Conservation (phyloP, 2,329 filamentous ascomycete species). For the Bipolaris oryzae region DNA sequence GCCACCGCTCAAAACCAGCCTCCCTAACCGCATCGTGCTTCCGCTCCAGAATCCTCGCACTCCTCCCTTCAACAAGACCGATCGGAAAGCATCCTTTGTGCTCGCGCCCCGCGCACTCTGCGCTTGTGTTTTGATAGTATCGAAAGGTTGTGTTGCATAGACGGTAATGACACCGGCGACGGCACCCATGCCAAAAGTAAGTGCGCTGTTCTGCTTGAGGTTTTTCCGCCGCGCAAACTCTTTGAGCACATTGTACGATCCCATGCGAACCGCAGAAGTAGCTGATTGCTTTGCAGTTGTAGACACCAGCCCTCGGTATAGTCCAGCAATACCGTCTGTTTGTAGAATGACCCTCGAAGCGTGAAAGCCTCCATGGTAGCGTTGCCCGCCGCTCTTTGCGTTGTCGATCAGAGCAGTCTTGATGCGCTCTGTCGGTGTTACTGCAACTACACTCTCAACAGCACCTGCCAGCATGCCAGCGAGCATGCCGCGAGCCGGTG, state of each 20-base stretch:
- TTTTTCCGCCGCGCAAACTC: slow-evolving; percentile 36
- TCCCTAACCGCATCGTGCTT: slow-evolving; percentile 37
- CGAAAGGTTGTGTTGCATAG: slow-evolving; percentile 53
- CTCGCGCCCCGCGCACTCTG: slow-evolving; percentile 41
- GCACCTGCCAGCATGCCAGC: slow-evolving; percentile 38
- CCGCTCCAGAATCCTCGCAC: slow-evolving; percentile 40
- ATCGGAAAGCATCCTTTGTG: slow-evolving; percentile 31
- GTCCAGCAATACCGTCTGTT: slow-evolving; percentile 51
- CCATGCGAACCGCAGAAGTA: slow-evolving; percentile 57
- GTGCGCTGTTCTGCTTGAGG: slow-evolving; percentile 27
- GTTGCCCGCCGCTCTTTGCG: slow-evolving; percentile 27
- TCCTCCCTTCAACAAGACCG: slow-evolving; percentile 30
- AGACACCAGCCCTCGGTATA: slow-evolving; percentile 55
- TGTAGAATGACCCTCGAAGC: slow-evolving; percentile 38
- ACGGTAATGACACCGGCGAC: slow-evolving; percentile 45
- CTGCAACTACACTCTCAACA: slow-evolving; percentile 36
- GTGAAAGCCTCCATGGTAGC: slow-evolving; percentile 29
- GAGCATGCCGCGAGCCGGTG: slow-evolving; percentile 31
- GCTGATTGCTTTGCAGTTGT: slow-evolving; percentile 58
- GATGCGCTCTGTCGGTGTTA: slow-evolving; percentile 41
- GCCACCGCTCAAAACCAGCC: slow-evolving; percentile 39
- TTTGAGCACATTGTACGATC: slow-evolving; percentile 57
- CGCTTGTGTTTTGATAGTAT: slow-evolving; percentile 51
- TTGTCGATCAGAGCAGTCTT: slow-evolving; percentile 45
- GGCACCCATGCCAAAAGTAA: slow-evolving; percentile 38